These are phyloP conservation scores for Thecaphora frezii DNA, from an alignment of 1,284 basidiomycete genomes.

Conservation along the genomic window DNA sequence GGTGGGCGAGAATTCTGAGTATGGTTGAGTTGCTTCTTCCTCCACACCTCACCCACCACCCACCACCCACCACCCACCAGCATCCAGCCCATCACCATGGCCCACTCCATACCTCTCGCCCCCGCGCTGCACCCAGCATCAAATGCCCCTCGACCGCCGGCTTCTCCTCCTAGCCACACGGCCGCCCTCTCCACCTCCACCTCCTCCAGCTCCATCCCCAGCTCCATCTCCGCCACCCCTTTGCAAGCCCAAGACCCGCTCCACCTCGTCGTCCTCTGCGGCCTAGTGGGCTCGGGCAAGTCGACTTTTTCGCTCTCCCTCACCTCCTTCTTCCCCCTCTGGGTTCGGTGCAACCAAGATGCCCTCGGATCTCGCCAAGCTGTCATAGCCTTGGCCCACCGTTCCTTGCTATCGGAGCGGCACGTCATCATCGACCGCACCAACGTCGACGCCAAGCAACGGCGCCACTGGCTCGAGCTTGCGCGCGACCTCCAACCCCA, in stretches of 20 bases:
- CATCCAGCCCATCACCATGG: no score
- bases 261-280: constrained; percentile 27
- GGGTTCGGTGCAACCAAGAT: constrained; percentile 38
- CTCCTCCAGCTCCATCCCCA: background rate
- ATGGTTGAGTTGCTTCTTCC: no score
- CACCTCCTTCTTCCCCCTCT: background rate
- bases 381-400: constrained; percentile 16
- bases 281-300: constrained; percentile 32
- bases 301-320: constrained; percentile 13
- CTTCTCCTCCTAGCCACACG: no score
- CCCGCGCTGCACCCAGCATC: no score
- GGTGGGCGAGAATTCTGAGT: no score
- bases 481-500: constrained; percentile 6
- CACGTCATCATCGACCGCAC: constrained; percentile 36
- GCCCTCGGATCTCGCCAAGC: constrained; percentile 25
- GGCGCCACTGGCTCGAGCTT: constrained; percentile 31
- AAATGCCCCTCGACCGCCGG: no score
- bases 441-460: constrained; percentile 35
- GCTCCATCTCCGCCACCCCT: no score
- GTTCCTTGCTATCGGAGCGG: constrained; percentile 10
- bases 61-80: no score
- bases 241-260: constrained; percentile 3
- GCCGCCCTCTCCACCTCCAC: no score
- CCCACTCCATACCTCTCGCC: no score
- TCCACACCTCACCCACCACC: no score